phyloP scores from a whole-genome alignment of 768 basidiomycete genomes.

The Pisolithus albus region DNA sequence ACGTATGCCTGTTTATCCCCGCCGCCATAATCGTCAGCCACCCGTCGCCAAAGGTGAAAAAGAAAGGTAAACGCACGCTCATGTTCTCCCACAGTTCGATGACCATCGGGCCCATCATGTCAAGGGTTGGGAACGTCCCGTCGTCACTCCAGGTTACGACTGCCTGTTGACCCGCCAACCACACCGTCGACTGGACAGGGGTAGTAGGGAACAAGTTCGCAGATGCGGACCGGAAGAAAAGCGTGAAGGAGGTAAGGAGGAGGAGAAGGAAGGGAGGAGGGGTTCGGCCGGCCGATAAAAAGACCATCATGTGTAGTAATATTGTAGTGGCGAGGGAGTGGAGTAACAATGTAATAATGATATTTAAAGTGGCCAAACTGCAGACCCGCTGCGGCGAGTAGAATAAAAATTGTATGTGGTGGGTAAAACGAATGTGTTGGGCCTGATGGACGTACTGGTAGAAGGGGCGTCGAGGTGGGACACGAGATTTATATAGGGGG shows the following conservation, averaged over 20 bases:
- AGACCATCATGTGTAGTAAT: neutral
- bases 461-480: neutral
- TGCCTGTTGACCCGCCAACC: constrained; percentile 37
- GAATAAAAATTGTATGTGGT: neutral
- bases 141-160: constrained; percentile 49
- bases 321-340: neutral
- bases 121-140: constrained; percentile 32
- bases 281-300: neutral
- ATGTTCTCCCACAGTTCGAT: constrained; percentile 42
- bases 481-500: neutral
- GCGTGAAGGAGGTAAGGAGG: neutral
- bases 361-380: neutral
- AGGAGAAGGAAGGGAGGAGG: neutral
- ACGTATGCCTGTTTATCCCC: constrained; percentile 32
- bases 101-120: constrained; percentile 34
- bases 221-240: constrained; percentile 9
- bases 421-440: constrained; percentile 2
- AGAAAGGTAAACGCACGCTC: constrained; percentile 30
- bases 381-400: constrained; percentile 24
- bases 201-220: constrained; percentile 46
- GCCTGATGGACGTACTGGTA: neutral
- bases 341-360: neutral
- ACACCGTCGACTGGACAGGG: constrained; percentile 41
- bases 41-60: neutral
- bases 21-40: neutral